Evolutionary conservation across 768 basidiomycete genomes (phyloP).

Genomic region (Paxillus involutus): DNA sequence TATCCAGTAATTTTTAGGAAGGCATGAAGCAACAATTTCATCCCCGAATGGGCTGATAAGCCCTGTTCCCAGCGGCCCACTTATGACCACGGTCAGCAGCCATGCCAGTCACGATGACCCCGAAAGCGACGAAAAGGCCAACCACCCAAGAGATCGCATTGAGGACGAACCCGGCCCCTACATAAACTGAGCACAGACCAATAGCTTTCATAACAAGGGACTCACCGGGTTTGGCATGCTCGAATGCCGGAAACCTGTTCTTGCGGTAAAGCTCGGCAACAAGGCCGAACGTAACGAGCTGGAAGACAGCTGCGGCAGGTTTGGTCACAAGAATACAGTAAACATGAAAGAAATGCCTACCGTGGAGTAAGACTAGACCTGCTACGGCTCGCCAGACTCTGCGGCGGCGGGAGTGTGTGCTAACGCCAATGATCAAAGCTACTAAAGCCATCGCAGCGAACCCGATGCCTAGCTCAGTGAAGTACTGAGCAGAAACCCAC

Average conservation of each 20-base stretch:
- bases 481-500: constrained; percentile 73
- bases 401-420: constrained; percentile 69
- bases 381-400: constrained; percentile 78
- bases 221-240: constrained; percentile 60
- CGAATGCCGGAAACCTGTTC: constrained; percentile 48
- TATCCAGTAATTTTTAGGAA: too few relatives aligned
- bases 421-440: constrained; percentile 65
- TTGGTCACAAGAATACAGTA: not conserved
- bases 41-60: constrained; percentile 44
- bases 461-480: constrained; percentile 62
- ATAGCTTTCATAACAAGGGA: not conserved
- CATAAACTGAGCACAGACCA: not conserved
- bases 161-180: constrained; percentile 61
- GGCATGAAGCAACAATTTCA: constrained; percentile 5
- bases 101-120: constrained; percentile 61
- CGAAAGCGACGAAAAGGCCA: constrained; percentile 50
- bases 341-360: constrained; percentile 29
- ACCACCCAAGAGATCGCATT: constrained; percentile 62
- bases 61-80: constrained; percentile 79
- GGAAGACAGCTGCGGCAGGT: constrained; percentile 46
- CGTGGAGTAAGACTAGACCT: constrained; percentile 59
- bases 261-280: constrained; percentile 60
- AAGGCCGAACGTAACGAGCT: constrained; percentile 61
- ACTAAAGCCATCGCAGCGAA: constrained; percentile 59
- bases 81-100: constrained; percentile 46